Evolutionary conservation across 2,329 filamentous ascomycete genomes (phyloP).

Genomic region (Sclerotinia subarctica): DNA sequence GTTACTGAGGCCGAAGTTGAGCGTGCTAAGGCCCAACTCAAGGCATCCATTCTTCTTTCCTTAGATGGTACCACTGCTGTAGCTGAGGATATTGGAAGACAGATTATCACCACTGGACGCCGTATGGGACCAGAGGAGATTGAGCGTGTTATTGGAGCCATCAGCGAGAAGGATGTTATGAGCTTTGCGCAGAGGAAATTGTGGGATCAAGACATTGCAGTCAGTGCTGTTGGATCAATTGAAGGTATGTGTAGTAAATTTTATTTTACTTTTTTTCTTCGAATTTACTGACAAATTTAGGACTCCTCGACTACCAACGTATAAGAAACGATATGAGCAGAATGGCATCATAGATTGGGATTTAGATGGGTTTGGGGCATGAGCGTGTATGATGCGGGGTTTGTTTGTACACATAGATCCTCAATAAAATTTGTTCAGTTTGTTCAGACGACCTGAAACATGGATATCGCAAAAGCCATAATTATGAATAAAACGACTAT

Average conservation of each 20-base stretch:
- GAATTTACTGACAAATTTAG: conserved; percentile 15
- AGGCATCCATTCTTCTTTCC: conserved; percentile 94
- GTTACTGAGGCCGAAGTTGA: conserved; percentile 90
- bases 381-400: conserved; percentile 39
- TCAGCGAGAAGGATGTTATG: conserved; percentile 97
- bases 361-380: conserved; percentile 27
- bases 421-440: conserved; percentile 30
- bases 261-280: background rate
- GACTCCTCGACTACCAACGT: conserved; percentile 66
- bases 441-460: conserved; percentile 6
- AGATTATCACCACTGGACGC: conserved; percentile 95
- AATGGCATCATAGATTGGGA: conserved; percentile 47
- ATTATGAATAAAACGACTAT: conserved; percentile 4
- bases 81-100: conserved; percentile 96
- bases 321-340: conserved; percentile 82
- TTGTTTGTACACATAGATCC: conserved; percentile 39
- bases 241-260: conserved; percentile 56
- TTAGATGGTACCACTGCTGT: conserved; percentile 97
- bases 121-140: conserved; percentile 90
- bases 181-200: conserved; percentile 90
- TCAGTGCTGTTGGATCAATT: conserved; percentile 89
- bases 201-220: conserved; percentile 95
- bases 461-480: background rate
- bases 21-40: conserved; percentile 98
- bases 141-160: conserved; percentile 81